A percentile compares a stretch with the other conserved stretches of the same genome.
Evolutionary conservation across 306 rosid genomes (phyloP).

Genomic region (Geum urbanum): DNA sequence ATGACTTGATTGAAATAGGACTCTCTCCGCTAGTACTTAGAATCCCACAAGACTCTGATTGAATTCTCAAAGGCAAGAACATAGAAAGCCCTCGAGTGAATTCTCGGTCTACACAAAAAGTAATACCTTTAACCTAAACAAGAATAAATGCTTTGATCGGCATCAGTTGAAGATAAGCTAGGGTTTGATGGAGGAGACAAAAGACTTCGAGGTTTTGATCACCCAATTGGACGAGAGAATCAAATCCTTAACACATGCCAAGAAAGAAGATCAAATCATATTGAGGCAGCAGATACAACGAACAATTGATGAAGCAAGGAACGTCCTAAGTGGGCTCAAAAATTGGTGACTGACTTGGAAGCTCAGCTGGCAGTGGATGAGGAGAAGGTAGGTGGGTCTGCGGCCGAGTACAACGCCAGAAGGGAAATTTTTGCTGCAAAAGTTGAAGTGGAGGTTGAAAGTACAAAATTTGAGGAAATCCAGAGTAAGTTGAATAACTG

Average conservation of each 20-base stretch:
- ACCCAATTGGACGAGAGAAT: not conserved
- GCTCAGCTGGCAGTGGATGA: not conserved
- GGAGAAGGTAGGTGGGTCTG: not conserved
- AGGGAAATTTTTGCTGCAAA: not conserved
- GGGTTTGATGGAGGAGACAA: not conserved
- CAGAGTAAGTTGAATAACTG: not conserved
- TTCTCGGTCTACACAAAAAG: too few species aligned
- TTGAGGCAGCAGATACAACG: not conserved
- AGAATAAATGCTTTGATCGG: too few species aligned
- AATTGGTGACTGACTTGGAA: not conserved
- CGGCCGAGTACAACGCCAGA: not conserved
- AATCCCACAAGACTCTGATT: too few species aligned
- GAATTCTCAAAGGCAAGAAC: too few species aligned
- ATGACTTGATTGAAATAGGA: too few species aligned
- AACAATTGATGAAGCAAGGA: not conserved
- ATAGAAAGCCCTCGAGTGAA: too few species aligned
- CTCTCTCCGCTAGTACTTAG: too few species aligned
- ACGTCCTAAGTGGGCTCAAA: not conserved
- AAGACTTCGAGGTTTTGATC: not conserved
- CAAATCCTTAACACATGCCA: not conserved
- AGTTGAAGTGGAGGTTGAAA: not conserved
- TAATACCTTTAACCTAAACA: too few species aligned
- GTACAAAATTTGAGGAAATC: not conserved
- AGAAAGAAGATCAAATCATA: not conserved
- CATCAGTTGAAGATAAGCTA: too few species aligned